Conservation (phyloP, 2,329 filamentous ascomycete genomes). For the Ustilaginoidea virens region DNA sequence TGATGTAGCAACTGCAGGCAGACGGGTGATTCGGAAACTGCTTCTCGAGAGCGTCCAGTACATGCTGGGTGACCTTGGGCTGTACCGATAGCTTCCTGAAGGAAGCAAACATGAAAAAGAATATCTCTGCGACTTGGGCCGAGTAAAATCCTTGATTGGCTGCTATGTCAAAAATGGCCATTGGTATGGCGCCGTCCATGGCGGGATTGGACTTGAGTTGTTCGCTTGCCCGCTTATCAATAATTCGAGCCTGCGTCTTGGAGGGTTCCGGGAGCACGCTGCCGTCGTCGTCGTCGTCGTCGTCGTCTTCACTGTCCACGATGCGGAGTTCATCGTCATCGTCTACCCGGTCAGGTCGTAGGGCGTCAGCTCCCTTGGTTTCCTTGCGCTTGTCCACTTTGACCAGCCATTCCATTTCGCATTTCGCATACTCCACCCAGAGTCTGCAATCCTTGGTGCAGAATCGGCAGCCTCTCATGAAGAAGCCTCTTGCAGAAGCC, state of each 20-base stretch:
- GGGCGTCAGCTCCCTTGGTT: constrained; percentile 25
- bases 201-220: constrained; percentile 63
- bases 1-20: constrained; percentile 56
- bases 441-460: constrained; percentile 59
- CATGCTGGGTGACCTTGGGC: constrained; percentile 53
- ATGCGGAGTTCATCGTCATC: constrained; percentile 32
- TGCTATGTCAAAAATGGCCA: constrained; percentile 80
- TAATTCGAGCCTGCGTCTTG: constrained; percentile 24
- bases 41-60: constrained; percentile 48
- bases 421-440: constrained; percentile 80
- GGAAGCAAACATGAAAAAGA: constrained; percentile 64
- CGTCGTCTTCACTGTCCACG: constrained; percentile 28
- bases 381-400: constrained; percentile 61
- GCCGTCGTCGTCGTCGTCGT: constrained; percentile 27
- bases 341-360: constrained; percentile 31
- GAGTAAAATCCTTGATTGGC: constrained; percentile 62
- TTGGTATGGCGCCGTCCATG: constrained; percentile 81
- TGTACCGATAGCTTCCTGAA: constrained; percentile 55
- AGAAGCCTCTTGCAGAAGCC: constrained; percentile 68
- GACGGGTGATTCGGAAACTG: constrained; percentile 43
- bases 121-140: constrained; percentile 50
- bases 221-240: constrained; percentile 28
- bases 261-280: constrained; percentile 29
- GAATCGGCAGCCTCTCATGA: constrained; percentile 79
- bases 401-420: constrained; percentile 84